Evolutionary conservation across 331 rosid genomes (phyloP).

Genomic region (Pyracantha coccinea): DNA sequence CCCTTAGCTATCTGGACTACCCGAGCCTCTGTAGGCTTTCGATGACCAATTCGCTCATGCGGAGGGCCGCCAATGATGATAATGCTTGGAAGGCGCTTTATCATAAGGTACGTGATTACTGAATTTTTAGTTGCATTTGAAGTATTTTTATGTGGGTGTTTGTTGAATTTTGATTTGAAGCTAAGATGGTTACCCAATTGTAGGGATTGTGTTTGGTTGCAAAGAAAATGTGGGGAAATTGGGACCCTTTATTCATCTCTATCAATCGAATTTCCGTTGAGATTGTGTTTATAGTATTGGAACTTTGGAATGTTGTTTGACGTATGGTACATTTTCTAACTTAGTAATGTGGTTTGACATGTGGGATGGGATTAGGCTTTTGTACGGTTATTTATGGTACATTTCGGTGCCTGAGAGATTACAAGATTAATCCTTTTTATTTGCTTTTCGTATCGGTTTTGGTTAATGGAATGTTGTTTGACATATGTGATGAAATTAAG

Average conservation of each 20-base stretch:
- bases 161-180: neutral
- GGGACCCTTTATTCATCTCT: neutral
- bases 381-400: neutral
- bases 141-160: neutral
- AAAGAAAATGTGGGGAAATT: neutral
- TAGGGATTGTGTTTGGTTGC: neutral
- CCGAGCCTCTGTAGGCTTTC: conserved; percentile 93
- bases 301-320: too few relatives aligned
- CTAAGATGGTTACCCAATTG: neutral
- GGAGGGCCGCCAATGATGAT: conserved; percentile 92
- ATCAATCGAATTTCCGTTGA: neutral
- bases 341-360: neutral
- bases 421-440: neutral
- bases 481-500: neutral
- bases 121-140: neutral
- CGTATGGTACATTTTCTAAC: neutral
- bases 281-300: neutral
- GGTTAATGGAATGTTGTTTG: neutral
- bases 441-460: neutral
- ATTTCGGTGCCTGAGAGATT: neutral
- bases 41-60: conserved; percentile 94
- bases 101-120: conserved; percentile 53
- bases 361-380: neutral
- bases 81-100: conserved; percentile 98
- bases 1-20: conserved; percentile 95